phyloP scores from a whole-genome alignment of 2,329 filamentous ascomycete genomes.

The Trichothecium sympodiale region DNA sequence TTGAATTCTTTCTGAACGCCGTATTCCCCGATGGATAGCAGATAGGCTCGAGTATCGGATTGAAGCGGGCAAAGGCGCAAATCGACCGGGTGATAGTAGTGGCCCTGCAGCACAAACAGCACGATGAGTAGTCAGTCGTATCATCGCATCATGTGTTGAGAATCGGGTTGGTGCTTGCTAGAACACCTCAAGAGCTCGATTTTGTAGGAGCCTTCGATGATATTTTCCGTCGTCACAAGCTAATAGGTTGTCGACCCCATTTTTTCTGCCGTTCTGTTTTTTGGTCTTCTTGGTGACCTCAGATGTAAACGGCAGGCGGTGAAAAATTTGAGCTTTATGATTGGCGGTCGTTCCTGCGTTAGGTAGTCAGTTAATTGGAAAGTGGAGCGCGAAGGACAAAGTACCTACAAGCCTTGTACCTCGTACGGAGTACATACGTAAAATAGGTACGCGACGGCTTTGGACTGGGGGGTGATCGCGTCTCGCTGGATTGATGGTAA shows the following conservation, averaged over 20 bases:
- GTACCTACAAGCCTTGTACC: no score
- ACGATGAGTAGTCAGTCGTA: conserved; percentile 7
- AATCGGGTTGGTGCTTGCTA: background rate
- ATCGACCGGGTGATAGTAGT: background rate
- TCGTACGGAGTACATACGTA: no score
- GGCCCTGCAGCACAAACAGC: background rate
- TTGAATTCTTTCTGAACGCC: conserved; percentile 29
- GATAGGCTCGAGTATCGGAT: conserved; percentile 36
- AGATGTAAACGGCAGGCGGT: background rate
- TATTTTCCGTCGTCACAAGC: no score
- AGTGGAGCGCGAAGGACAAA: no score
- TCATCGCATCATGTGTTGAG: conserved; percentile 15
- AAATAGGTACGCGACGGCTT: no score
- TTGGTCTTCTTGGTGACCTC: no score
- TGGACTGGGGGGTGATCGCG: no score
- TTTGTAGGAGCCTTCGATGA: no score
- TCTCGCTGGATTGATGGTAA: no score
- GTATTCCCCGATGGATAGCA: conserved; percentile 58
- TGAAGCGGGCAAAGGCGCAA: conserved; percentile 2
- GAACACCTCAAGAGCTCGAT: no score
- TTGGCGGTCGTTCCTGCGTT: background rate
- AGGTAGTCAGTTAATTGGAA: background rate
- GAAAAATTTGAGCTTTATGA: background rate
- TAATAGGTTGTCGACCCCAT: no score
- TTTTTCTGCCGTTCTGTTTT: no score